phyloP scores from a whole-genome alignment of 805 yeast genomes.

The Kuraishia borneana region DNA sequence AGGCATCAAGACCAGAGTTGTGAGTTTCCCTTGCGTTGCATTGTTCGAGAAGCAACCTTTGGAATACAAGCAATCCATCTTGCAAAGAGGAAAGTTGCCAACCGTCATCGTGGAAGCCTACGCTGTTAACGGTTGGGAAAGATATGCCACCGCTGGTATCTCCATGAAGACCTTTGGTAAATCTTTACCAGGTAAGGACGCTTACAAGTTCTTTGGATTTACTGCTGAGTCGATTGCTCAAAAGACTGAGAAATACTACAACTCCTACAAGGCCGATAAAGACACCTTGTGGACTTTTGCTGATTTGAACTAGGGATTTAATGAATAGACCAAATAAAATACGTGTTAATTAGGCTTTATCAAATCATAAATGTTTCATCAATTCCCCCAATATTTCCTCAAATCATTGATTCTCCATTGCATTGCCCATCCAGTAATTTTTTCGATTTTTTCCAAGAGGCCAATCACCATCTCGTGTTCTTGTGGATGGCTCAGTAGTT shows the following conservation, averaged over 20 bases:
- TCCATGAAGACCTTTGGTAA: slow-evolving; percentile 22
- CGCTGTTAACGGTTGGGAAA: slow-evolving; percentile 24
- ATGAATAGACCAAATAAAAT: background rate
- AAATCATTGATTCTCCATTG: slow-evolving; percentile 12
- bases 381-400: slow-evolving; percentile 15
- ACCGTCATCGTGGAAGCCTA: slow-evolving; percentile 22
- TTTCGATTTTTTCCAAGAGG: slow-evolving; percentile 12
- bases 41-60: slow-evolving; percentile 17
- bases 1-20: slow-evolving; percentile 16
- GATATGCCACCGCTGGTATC: slow-evolving; percentile 23
- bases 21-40: slow-evolving; percentile 20
- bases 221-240: slow-evolving; percentile 13
- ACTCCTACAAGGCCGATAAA: slow-evolving; percentile 4
- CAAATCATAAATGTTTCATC: slow-evolving; percentile 2
- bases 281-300: background rate
- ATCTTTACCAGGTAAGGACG: slow-evolving; percentile 21
- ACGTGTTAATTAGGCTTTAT: background rate
- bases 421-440: slow-evolving; percentile 12
- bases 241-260: slow-evolving; percentile 17
- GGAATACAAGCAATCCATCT: slow-evolving; percentile 15
- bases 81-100: slow-evolving; percentile 15
- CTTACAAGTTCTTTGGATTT: slow-evolving; percentile 21
- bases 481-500: slow-evolving; percentile 11
- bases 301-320: background rate
- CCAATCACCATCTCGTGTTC: slow-evolving; percentile 13